phyloP scores from a whole-genome alignment of 2,329 filamentous ascomycete genomes.

The Monosporascus sp. region DNA sequence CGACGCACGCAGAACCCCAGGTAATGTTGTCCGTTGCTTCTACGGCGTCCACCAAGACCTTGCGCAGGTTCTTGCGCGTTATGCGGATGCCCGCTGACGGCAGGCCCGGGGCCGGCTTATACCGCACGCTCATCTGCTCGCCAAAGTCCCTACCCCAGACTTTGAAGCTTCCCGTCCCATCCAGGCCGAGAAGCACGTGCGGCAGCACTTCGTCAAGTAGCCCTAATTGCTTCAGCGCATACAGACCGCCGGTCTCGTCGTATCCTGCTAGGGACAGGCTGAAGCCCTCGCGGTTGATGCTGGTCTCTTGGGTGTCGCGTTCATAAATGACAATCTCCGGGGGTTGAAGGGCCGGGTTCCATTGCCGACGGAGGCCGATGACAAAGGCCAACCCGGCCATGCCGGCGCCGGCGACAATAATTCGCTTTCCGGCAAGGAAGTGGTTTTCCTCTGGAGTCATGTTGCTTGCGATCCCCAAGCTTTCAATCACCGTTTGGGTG shows the following conservation, averaged over 20 bases:
- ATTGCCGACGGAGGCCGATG: constrained; percentile 32
- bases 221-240: constrained; percentile 32
- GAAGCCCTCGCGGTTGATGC: constrained; percentile 30
- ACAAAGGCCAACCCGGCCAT: constrained; percentile 38
- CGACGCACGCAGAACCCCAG: constrained; percentile 8
- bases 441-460: too few relatives aligned
- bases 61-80: constrained; percentile 29
- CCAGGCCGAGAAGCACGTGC: constrained; percentile 25
- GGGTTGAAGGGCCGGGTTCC: constrained; percentile 22
- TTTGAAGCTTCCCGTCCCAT: constrained; percentile 29
- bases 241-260: constrained; percentile 28
- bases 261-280: constrained; percentile 33
- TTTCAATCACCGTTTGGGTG: too few relatives aligned
- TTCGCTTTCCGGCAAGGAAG: constrained; percentile 28
- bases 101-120: constrained; percentile 26
- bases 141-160: constrained; percentile 35
- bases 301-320: constrained; percentile 29
- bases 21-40: constrained; percentile 1
- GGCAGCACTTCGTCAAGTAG: constrained; percentile 28
- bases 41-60: constrained; percentile 25
- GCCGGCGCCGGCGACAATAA: constrained; percentile 38
- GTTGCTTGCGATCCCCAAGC: too few relatives aligned
- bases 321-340: constrained; percentile 36
- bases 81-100: constrained; percentile 32
- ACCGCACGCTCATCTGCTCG: constrained; percentile 25